Evolutionary conservation across 371 early-diverging fungal species (phyloP), one percentile per base, ranked within the genome.

Genomic region (Mortierella sp.): DNA sequence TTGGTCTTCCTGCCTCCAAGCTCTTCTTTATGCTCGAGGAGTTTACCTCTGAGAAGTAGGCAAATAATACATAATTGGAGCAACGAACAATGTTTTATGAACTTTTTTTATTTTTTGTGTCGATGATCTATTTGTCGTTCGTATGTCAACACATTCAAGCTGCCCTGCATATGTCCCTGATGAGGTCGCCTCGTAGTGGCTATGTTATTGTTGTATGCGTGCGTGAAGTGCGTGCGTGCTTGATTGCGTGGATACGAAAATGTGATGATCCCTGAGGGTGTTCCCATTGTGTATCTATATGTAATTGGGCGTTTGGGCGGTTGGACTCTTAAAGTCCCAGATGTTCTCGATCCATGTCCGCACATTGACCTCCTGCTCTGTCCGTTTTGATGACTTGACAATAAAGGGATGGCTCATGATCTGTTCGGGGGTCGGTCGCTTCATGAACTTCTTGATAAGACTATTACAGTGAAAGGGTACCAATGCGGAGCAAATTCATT

Each of bases 391-490:
- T 24, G 86, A 86, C 19, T 76, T 70, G 39, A 74, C 68, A 37
- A 93, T 91, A 70, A 93, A 93, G 2, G 91, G 90, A 86, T 93
- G 92, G 45, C 72, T 78, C 66, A 95, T 78, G 86, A 96, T 92
- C 69, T 93, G 92, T 40, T 88, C 86, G 2, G 96, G 96, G n/a
- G 92, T 91, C 3, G 96, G 96, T 37, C 97, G 90, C 48, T 90
- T 86, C 34, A 87, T 80, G 16, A 94, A 92, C 77, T 97, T 94
- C 81, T 96, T 96, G 71, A 91, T 95, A 64, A 95, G 85, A 73
- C 96, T 94, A 80, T 55, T 79, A 48, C 40, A 74, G 76, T 13
- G 52, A 37, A 55, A 26, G 39, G 47, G 58, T n/a, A n/a, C n/a
- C n/a, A 63, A 66, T 39, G 76, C 74, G 74, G 74, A 74, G 70